Conservation (phyloP, 2,329 filamentous ascomycete species). For the Fusarium pseudograminearum region DNA sequence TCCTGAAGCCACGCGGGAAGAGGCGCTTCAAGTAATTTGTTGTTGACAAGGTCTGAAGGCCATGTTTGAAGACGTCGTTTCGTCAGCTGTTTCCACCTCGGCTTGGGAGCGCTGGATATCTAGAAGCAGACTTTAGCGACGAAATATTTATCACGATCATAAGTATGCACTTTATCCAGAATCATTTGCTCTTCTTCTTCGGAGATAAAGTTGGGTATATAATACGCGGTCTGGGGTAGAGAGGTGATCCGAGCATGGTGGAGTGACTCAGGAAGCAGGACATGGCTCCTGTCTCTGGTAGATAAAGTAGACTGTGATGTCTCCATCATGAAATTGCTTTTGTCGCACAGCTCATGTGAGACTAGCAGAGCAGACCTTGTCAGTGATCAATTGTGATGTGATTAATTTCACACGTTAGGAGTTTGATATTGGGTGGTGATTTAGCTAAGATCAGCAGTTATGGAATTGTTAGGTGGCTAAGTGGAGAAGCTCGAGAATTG, state of each 20-base stretch:
- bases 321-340: constrained; percentile 28
- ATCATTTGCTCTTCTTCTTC: constrained; percentile 78
- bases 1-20: constrained; percentile 80
- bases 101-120: constrained; percentile 74
- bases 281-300: constrained; percentile 12
- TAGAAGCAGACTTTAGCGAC: constrained; percentile 45
- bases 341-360: constrained; percentile 1
- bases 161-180: constrained; percentile 72
- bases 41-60: constrained; percentile 83
- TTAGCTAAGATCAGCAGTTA: constrained; percentile 33
- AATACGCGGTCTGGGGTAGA: constrained; percentile 78
- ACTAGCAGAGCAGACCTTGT: background rate
- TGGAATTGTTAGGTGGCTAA: constrained; percentile 23
- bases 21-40: constrained; percentile 79
- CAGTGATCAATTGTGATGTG: constrained; percentile 17
- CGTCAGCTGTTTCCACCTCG: constrained; percentile 88
- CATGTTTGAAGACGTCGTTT: constrained; percentile 91
- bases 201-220: constrained; percentile 87
- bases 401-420: constrained; percentile 19
- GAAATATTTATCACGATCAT: background rate
- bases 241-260: constrained; percentile 63
- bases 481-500: constrained; percentile 19
- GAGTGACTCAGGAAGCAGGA: constrained; percentile 61
- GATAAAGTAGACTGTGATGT: constrained; percentile 10
- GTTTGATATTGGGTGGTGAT: constrained; percentile 26